Evolutionary conservation across 805 yeast genomes (phyloP).

Genomic region (Candida anglica): DNA sequence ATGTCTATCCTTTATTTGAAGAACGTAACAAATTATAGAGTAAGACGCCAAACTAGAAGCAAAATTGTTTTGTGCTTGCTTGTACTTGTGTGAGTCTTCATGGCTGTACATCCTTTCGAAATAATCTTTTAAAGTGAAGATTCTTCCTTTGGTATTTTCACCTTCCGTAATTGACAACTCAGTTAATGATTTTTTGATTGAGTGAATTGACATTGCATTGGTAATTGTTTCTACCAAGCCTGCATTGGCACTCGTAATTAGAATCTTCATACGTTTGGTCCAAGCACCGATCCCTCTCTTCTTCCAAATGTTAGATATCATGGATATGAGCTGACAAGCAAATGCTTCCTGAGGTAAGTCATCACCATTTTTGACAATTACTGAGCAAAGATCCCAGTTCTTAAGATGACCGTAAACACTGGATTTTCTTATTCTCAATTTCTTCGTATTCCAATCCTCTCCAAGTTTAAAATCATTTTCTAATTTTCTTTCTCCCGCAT

Average conservation of each 20-base stretch:
- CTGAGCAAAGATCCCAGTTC: conserved; percentile 94
- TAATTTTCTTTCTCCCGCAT: conserved; percentile 78
- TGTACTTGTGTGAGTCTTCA: conserved; percentile 48
- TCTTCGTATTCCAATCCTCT: conserved; percentile 89
- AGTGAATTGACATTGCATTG: conserved; percentile 89
- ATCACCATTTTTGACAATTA: conserved; percentile 93
- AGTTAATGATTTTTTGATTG: conserved; percentile 88
- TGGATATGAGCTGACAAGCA: conserved; percentile 89
- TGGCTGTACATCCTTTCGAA: conserved; percentile 74
- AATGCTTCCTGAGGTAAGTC: conserved; percentile 96
- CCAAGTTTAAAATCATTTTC: conserved; percentile 92
- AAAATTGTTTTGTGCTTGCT: conserved; percentile 79
- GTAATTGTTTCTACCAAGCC: conserved; percentile 96
- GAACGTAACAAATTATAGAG: conserved; percentile 81
- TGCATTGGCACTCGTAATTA: conserved; percentile 84
- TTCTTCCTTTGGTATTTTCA: conserved; percentile 63
- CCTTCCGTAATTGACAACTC: conserved; percentile 65
- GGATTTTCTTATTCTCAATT: conserved; percentile 70
- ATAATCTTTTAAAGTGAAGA: conserved; percentile 75
- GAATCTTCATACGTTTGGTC: conserved; percentile 91
- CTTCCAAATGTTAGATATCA: conserved; percentile 84
- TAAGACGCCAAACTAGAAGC: conserved; percentile 86
- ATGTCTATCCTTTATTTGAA: conserved; percentile 94
- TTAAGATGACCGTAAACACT: conserved; percentile 82
- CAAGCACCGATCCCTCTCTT: conserved; percentile 67